phyloP scores from a whole-genome alignment of 2,329 filamentous ascomycete genomes.

The Xylaria sp. region DNA sequence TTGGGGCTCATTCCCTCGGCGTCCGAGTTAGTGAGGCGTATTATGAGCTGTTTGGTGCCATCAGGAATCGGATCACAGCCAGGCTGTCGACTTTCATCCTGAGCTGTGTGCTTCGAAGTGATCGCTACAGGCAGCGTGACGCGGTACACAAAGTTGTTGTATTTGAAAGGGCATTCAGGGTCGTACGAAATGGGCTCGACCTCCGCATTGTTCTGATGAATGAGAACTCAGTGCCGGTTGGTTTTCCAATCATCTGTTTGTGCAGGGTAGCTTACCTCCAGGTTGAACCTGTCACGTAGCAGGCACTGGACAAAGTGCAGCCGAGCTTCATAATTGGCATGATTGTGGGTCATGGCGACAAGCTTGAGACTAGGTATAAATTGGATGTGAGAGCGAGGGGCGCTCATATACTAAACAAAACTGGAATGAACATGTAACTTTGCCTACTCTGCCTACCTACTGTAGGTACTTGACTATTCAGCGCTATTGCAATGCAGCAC shows the following conservation, averaged over 20 bases:
- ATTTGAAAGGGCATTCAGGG: conserved; percentile 41
- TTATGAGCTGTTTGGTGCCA: conserved; percentile 38
- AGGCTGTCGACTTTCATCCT: conserved; percentile 24
- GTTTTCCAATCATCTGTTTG: background rate
- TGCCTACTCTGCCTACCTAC: too few relatives aligned
- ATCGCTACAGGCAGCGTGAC: conserved; percentile 24
- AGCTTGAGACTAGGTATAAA: too few relatives aligned
- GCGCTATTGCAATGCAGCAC: too few relatives aligned
- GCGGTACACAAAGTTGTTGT: conserved; percentile 46
- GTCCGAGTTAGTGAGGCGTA: conserved; percentile 43
- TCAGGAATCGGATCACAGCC: conserved; percentile 39
- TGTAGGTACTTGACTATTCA: too few relatives aligned
- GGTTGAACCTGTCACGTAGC: background rate
- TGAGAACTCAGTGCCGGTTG: too few relatives aligned
- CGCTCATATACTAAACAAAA: too few relatives aligned
- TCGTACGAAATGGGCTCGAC: conserved; percentile 42
- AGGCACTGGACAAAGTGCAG: conserved; percentile 14
- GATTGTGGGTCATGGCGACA: conserved; percentile 20
- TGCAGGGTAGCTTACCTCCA: conserved; percentile 2
- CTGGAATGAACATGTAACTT: too few relatives aligned
- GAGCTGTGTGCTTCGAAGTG: conserved; percentile 1
- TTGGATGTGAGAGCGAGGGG: too few relatives aligned
- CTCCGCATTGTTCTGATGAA: conserved; percentile 8
- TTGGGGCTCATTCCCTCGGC: conserved; percentile 39
- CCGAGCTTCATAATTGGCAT: conserved; percentile 15